Conservation (phyloP, 208 protist species). For the Trypanosoma scelopori region DNA sequence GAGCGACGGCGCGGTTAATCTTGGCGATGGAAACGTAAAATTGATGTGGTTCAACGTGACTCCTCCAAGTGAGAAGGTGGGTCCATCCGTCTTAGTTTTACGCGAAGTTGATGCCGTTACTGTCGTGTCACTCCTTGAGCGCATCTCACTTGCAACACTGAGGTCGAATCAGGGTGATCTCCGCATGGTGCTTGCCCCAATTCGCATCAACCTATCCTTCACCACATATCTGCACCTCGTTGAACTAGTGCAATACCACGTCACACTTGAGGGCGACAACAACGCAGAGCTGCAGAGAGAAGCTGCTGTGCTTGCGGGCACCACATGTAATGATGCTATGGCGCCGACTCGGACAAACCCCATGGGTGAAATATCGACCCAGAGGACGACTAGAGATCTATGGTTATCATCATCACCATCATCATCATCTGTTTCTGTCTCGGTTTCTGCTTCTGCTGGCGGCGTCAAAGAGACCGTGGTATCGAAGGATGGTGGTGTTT, state of each 20-base stretch:
- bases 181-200: slow-evolving; percentile 7
- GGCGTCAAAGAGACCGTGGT: too few relatives aligned
- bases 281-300: background rate
- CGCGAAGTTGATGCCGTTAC: slow-evolving; percentile 1
- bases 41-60: slow-evolving; percentile 16
- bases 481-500: background rate
- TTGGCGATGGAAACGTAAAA: slow-evolving; percentile 12
- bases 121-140: slow-evolving; percentile 12
- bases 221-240: slow-evolving; percentile 15
- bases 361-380: too few relatives aligned
- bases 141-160: slow-evolving; percentile 5
- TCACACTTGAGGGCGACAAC: background rate
- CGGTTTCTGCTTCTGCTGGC: background rate
- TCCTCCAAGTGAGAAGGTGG: background rate
- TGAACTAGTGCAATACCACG: slow-evolving; percentile 15
- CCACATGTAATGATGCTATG: background rate
- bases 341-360: background rate
- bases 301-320: background rate
- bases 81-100: slow-evolving; percentile 9
- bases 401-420: background rate
- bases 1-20: slow-evolving; percentile 6
- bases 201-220: slow-evolving; percentile 10
- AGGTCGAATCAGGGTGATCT: background rate
- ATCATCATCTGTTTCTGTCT: too few relatives aligned
- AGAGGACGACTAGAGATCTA: too few relatives aligned